Base-by-base conservation (phyloP, 2,329 filamentous ascomycete species). In the Hortaea werneckii region DNA sequence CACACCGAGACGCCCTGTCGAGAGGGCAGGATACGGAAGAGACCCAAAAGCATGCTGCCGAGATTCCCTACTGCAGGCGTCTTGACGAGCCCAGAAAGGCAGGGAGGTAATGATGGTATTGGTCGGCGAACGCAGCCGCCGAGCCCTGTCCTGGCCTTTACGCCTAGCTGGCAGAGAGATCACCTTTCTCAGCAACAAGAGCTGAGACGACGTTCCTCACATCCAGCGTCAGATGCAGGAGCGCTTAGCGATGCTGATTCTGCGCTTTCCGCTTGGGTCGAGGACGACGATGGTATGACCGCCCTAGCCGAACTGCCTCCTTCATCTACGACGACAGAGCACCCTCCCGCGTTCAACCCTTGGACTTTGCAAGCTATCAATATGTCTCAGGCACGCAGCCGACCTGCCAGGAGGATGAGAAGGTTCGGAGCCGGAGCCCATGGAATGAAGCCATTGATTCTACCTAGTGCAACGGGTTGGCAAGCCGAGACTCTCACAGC, bases 1-100 rank as follows among this genome's bases (percentile, higher is more conserved):
- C 61, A 59, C 34, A 54, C 59, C 5, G 54, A 53, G 20, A 55
- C 56, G 4, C 52, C 56, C n/a, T 20, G 20, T 20, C 53, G 56
- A 9, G 50, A 49, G 40, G 42, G 53, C 9, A 51, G 55, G 13
- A 49, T 51, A n/a, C 57, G 57, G 35, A 41, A 54, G 30, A 53
- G 65, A 42, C 63, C 61, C 5, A 57, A 55, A 41, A 64, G 63
- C 29, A 61, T 65, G 55, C 54, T 61, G 35, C 57, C 59, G 9
- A 59, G 59, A 37, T 64, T 61, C 46, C 65, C 54, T 5, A 65
- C 59, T 6, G 59, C 54, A 9, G 56, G 56, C n/a, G 55, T 56
- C 9, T 43, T 64, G 7, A 46, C 45, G 8, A 59, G 56, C 3
- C 58, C 58, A 1, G 57, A 60, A 11, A 48, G 57, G 12, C 20